Evolutionary conservation across 441 rosid genomes (phyloP), one percentile per base, ranked within the genome.

Genomic region (Hypseocharis bilobata): DNA sequence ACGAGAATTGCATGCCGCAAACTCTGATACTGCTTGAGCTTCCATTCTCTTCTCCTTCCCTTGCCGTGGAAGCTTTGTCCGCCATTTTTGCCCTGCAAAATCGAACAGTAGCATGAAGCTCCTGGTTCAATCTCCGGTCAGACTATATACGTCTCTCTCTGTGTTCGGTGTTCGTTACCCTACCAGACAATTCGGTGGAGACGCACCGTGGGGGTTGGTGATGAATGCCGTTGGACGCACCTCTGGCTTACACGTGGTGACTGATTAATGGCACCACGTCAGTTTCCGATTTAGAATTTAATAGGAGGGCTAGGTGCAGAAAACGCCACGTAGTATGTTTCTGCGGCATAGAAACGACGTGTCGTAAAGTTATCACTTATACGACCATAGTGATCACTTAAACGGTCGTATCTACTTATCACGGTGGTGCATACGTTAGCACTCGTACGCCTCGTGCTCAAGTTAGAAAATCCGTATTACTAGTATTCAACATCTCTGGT

Each of bases 1-100:
- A 92, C 3, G 87, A 72, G 71, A 86, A 89, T 67, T 92, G 94
- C 98, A 92, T 87, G 13, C 89, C 95, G 28, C 86, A 57, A 51
- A 92, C 92, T 65, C 81, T 79, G 54, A 90, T 79, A 40, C 76
- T 72, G 63, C 71, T 77, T 25, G 73, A 74, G 57, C 74, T 73
- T 44, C 40, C 84, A 36, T 64, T 32, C 22, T 38, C 74, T 7
- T 63, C 71, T 42, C 52, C 65, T 25, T 42, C 71, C 28, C 19
- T 61, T 27, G 28, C 28, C 34, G 3, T 27, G 67, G 72, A 22
- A 20, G 34, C 60, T 13, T 62, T 62, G 4, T 68, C 81, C 73
- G 77, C 82, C 89, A 82, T 85, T 77, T 69, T 60, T 42, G 23
- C 54, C 22, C 42, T 38, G 57, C 63, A 51, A 52, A n/a, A 54